Evolutionary conservation across 208 protist species (phyloP).

Genomic region (Crithidia mellificae): DNA sequence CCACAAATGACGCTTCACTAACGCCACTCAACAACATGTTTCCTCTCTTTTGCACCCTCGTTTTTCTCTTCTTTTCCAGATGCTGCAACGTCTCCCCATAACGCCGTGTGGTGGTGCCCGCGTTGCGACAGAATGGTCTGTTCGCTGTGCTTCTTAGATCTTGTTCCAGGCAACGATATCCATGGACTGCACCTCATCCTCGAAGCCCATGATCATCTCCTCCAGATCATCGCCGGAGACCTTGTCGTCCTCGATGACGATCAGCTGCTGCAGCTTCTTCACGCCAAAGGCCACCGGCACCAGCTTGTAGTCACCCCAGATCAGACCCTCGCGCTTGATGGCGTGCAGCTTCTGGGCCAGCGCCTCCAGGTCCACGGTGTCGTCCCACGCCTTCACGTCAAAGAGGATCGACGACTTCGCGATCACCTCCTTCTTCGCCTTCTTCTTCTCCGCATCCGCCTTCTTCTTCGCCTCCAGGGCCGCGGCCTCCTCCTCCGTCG

Average conservation of each 20-base stretch:
- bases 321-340: constrained; percentile 85
- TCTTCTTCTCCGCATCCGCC: constrained; percentile 81
- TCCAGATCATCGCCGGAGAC: constrained; percentile 93
- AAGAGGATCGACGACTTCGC: constrained; percentile 92
- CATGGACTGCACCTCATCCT: constrained; percentile 95
- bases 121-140: background rate
- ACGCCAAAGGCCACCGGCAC: constrained; percentile 94
- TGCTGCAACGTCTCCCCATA: background rate
- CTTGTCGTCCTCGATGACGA: constrained; percentile 95
- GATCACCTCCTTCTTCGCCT: constrained; percentile 77
- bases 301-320: constrained; percentile 93
- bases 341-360: constrained; percentile 86
- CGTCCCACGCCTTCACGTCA: constrained; percentile 95
- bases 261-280: constrained; percentile 95
- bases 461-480: constrained; percentile 89
- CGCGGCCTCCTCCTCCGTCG: constrained; percentile 82
- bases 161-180: constrained; percentile 97
- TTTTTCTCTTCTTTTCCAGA: background rate
- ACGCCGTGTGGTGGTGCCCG: background rate
- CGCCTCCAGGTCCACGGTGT: constrained; percentile 86
- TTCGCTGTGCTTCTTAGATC: constrained; percentile 39
- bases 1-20: too few relatives aligned
- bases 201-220: constrained; percentile 91
- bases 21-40: too few relatives aligned
- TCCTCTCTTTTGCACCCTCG: background rate